Conservation (phyloP, 106 monocot species). For the Phalaenopsis aphrodite region DNA sequence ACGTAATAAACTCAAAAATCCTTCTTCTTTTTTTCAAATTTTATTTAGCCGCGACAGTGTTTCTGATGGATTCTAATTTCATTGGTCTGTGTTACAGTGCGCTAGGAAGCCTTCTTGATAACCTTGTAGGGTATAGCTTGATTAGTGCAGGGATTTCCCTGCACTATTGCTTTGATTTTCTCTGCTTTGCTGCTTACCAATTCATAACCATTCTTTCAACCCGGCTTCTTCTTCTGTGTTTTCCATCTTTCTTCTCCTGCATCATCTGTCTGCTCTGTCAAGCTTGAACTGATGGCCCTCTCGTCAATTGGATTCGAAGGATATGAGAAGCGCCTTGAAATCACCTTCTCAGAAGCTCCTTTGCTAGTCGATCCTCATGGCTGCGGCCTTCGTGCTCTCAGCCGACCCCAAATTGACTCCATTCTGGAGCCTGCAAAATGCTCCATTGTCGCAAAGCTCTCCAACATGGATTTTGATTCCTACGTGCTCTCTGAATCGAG, state of each 20-base stretch:
- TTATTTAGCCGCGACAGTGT: not conserved
- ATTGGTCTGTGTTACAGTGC: conserved; percentile 42
- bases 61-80: not conserved
- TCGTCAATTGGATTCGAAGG: conserved; percentile 91
- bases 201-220: conserved; percentile 13
- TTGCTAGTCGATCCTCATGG: conserved; percentile 39
- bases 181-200: conserved; percentile 43
- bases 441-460: conserved; percentile 71
- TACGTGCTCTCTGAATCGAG: conserved; percentile 97
- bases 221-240: not conserved
- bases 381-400: conserved; percentile 56
- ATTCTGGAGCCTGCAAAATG: conserved; percentile 61
- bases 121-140: conserved; percentile 10
- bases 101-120: conserved; percentile 87
- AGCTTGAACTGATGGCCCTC: conserved; percentile 23
- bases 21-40: not conserved
- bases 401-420: conserved; percentile 60
- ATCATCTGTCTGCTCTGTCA: conserved; percentile 1
- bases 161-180: conserved; percentile 5
- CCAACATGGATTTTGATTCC: conserved; percentile 74
- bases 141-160: conserved; percentile 33
- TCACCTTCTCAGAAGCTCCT: conserved; percentile 60
- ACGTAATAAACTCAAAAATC: conserved; percentile 31
- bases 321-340: conserved; percentile 88
- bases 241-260: conserved; percentile 5